Base-by-base conservation (phyloP, 2,329 filamentous ascomycete genomes). In the Phialocephala sp. region DNA sequence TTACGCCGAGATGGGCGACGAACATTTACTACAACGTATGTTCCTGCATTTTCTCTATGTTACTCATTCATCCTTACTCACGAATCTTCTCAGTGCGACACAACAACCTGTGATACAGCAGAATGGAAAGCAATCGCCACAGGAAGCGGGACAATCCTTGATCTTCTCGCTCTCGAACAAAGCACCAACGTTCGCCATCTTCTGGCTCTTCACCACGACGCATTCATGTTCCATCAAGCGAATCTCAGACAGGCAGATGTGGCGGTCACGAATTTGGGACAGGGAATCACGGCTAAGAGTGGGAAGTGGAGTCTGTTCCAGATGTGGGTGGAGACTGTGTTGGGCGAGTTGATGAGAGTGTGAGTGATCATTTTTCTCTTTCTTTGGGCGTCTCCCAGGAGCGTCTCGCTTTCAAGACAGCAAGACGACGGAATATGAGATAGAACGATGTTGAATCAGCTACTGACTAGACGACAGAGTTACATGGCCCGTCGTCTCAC, bases 81-180 rank as follows among this genome's bases (percentile, higher is more conserved):
- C 54, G 47, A 9, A 14, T 32, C n/a, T n/a, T 15, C 22, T 41
- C 37, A 71, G 22, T 89, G 86, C 74, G 84, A 87, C 73, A 80
- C 80, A 14, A 79, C 84, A 2, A 78, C 76, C 24, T 89, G 86
- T 73, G 88, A 86, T 0, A 72, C 82, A 24, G 76, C 82, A 57
- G 86, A 89, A 74, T 89, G 87, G 87, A 86, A 85, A 64, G 79
- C 84, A 62, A 88, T 85, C 1, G 86, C 85, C 6, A 78, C 77
- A 20, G 86, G 86, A 4, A 78, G 77, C 22, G 86, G 86, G 3
- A 78, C 76, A 41, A 88, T 88, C 68, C 76, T 77, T 1, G 77
- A 82, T 70, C 79, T 89, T 2, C 77, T 89, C 18, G 74, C 75
- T 2, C 77, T 82, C 27, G 85, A 87, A 57, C 80, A 80, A 60